Evolutionary conservation across 176 grass and related monocot species (phyloP).

Genomic region (Hordeum marinum): DNA sequence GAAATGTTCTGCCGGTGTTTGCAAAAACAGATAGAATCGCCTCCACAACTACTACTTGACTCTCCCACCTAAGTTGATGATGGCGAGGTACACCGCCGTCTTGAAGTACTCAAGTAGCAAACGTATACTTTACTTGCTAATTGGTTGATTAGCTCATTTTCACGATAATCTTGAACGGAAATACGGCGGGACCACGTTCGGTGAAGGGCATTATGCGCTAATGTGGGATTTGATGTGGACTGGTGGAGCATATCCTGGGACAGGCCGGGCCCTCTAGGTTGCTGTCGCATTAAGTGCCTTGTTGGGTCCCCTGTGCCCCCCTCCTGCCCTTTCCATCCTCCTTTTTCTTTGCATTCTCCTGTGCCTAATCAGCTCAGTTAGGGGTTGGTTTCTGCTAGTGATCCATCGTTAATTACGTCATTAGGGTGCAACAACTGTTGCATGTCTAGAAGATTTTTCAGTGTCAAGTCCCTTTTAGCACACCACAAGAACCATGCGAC

Average conservation of each 20-base stretch:
- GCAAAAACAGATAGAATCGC: background rate
- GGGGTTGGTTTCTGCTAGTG: background rate
- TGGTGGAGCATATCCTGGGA: slow-evolving; percentile 56
- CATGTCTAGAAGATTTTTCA: background rate
- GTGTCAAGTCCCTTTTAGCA: no score
- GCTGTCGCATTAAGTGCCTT: slow-evolving; percentile 48
- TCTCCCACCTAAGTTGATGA: background rate
- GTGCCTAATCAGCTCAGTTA: background rate
- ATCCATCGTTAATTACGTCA: no score
- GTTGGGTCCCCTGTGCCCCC: slow-evolving; percentile 37
- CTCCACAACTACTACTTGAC: background rate
- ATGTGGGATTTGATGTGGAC: slow-evolving; percentile 89
- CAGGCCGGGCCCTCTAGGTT: slow-evolving; percentile 49
- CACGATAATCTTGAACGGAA: background rate
- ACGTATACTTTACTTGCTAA: background rate
- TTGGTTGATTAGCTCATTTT: background rate
- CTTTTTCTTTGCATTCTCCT: background rate
- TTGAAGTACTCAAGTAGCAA: background rate
- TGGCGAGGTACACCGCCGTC: background rate
- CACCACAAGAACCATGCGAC: no score
- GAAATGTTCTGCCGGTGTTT: no score
- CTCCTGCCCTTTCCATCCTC: background rate
- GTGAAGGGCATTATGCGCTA: slow-evolving; percentile 47
- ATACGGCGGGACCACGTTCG: slow-evolving; percentile 9
- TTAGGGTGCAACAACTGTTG: background rate